Base-by-base conservation (phyloP, 176 grass and related monocot genomes). In the Carex parvula region DNA sequence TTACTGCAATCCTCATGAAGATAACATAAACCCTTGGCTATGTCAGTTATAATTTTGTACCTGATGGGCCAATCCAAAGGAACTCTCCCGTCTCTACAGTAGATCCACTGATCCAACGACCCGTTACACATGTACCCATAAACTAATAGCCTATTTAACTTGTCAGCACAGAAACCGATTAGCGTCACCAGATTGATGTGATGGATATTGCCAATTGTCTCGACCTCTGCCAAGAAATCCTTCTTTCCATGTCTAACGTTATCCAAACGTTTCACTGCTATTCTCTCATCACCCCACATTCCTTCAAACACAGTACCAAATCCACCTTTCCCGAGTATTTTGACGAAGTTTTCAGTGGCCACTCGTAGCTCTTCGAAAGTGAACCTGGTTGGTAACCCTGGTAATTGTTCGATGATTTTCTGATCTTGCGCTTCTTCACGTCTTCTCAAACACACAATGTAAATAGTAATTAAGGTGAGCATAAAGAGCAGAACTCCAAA, bases 51-150 rank as follows among this genome's bases (percentile, higher is more conserved):
- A 33, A 95, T 90, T 18, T 60, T 79, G 8, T 1, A 18, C 10
- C 77, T 84, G 5, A 37, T 87, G 13, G 52, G 16, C 90, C 88
- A 95, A 86, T 87, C 79, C 11, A 92, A 73, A 53, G 74, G 16
- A 20, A 6, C 15, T 78, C 39, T 70, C 0, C 61, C 74, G n/a
- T 86, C 21, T 26, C 16, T 79, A 73, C 48, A 81, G 67, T 78
- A 87, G 21, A 94, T 92, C 92, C 92, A 92, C 6, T 64, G 79
- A 15, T 92, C 90, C 8, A 87, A 77, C 4, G 86, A 94, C 59
- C 90, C 92, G 21, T 86, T 86, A 0, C 66, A 13, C 89, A 94
- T 89, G 26, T 82, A 76, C n/a, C 85, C 83, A 18, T 91, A 91
- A 18, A 94, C 85, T 1, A 90, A 41, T 41, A 90, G 85, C 16